A percentile compares a stretch with the other conserved stretches of the same genome.
These are phyloP conservation scores for Euphorbia peplus DNA, from an alignment of 345 rosid genomes.

Conservation along the genomic window DNA sequence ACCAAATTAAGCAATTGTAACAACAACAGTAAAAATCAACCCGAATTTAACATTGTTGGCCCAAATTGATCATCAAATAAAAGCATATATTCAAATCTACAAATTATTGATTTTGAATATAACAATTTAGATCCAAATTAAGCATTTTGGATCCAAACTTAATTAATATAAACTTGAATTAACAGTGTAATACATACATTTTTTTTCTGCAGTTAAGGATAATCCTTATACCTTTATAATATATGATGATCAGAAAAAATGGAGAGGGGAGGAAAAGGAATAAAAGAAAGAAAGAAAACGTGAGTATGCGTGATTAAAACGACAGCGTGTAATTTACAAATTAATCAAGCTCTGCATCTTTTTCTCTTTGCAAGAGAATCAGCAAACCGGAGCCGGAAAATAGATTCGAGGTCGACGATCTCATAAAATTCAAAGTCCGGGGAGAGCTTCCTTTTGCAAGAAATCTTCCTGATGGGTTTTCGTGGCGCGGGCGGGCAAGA, in stretches of 20 bases:
- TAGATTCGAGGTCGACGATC: slow-evolving; percentile 31
- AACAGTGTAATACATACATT: slow-evolving; percentile 19
- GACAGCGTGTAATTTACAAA: slow-evolving; percentile 16
- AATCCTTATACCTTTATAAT: not conserved
- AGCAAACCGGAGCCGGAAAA: slow-evolving; percentile 20
- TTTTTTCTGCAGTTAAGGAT: not conserved
- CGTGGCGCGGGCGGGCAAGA: slow-evolving; percentile 42
- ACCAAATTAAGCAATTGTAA: too few species aligned
- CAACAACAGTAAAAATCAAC: not conserved
- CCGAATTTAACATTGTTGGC: not conserved
- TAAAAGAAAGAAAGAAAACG: not conserved
- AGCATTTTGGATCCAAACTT: not conserved
- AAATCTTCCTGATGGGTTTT: slow-evolving; percentile 20
- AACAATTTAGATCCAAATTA: slow-evolving; percentile 4
- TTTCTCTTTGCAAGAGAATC: slow-evolving; percentile 11
- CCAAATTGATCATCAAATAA: not conserved
- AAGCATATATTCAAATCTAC: not conserved
- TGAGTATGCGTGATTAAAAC: too few species aligned
- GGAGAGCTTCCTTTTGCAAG: slow-evolving; percentile 40
- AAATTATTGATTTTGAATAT: not conserved
- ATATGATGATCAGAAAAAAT: not conserved
- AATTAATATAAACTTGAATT: not conserved
- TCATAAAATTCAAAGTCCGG: slow-evolving; percentile 41
- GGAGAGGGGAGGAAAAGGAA: not conserved
- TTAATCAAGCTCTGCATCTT: slow-evolving; percentile 24